Base-by-base conservation (phyloP, 208 protist species). In the Crithidia bombi region DNA sequence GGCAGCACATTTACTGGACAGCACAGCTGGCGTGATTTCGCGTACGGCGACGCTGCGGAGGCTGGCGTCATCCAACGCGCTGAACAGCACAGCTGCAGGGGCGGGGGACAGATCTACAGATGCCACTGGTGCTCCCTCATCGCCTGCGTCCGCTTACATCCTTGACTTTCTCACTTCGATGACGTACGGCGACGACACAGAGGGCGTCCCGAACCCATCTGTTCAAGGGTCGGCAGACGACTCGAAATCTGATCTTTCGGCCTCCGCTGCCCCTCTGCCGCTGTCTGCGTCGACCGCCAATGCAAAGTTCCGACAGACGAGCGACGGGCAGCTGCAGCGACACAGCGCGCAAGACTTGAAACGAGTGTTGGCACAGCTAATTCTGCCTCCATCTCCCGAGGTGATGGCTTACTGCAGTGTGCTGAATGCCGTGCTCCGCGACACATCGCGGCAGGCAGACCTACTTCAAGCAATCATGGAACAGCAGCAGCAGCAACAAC, bases 341-440 rank as follows among this genome's bases (percentile, higher is more conserved):
- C 71, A 66, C 44, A 69, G 58, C 23, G 78, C 82, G 12, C 70
- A 74, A 36, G 83, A 93, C 15, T 57, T 92, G 0, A 33, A 65
- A 33, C 80, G 77, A 14, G 69, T 79, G 35, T 66, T 93, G 9
- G 26, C 61, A 39, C 65, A 82, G 30, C 76, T 90, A 43, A 67
- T 95, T 19, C 73, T 95, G 21, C 86, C 86, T 0, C 55, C 69
- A 14, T 83, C 90, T 23, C 81, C 90, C 21, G 90, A 95, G 62
- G 50, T 93, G 35, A 38, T 52, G 49, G 74, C 68, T 46, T 86
- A 75, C 49, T 63, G 90, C 49, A 58, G 52, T 32, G 63, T 88
- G 35, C 63, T 94, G 39, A 30, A 67, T 9, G 17, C 61, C 5
- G 73, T 87, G 14, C 65, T 91, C 6, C 38, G 76, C 15, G 89